These are phyloP conservation scores for Acer negundo DNA, from an alignment of 345 rosid genomes.

Conservation along the genomic window DNA sequence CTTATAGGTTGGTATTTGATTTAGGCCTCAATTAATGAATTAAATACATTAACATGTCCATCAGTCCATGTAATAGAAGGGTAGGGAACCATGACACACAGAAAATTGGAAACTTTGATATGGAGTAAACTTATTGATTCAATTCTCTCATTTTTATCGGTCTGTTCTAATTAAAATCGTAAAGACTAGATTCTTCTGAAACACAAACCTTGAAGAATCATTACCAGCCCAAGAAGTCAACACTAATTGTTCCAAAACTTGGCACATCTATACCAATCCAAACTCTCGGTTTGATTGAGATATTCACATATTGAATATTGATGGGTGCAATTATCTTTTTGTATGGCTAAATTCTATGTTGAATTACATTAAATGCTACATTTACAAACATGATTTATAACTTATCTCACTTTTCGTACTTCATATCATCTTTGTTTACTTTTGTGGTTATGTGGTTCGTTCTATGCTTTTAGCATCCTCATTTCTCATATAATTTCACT, in stretches of 20 bases:
- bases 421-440: not conserved
- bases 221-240: not conserved
- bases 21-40: not conserved
- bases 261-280: not conserved
- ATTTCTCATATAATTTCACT: not conserved
- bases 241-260: not conserved
- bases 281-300: slow-evolving; percentile 2
- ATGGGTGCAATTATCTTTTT: not conserved
- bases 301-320: not conserved
- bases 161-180: not conserved
- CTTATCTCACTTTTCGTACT: not conserved
- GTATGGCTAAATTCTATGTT: no score
- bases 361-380: not conserved
- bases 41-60: not conserved
- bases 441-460: not conserved
- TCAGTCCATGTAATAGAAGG: not conserved
- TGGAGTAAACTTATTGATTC: not conserved
- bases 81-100: not conserved
- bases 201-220: not conserved
- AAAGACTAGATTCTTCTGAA: not conserved
- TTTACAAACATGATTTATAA: not conserved
- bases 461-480: not conserved
- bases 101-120: not conserved
- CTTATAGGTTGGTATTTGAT: slow-evolving; percentile 6
- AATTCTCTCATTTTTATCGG: not conserved